Evolutionary conservation across 306 rosid genomes (phyloP).

Genomic region (Malus sieversii): DNA sequence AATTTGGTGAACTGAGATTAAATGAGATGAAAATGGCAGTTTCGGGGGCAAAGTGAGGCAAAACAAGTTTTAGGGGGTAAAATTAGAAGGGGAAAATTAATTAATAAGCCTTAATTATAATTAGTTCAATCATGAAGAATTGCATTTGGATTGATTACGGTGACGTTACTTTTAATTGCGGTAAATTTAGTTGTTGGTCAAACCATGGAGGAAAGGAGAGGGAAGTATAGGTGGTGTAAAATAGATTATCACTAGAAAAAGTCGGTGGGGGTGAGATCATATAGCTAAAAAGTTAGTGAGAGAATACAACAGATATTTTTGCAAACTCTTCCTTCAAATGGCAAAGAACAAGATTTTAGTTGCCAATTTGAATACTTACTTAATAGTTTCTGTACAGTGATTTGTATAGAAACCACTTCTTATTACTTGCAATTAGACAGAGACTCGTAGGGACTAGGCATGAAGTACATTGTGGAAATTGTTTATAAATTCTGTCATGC

Average conservation of each 20-base stretch:
- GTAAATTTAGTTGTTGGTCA: not conserved
- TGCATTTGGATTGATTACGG: not conserved
- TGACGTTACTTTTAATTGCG: not conserved
- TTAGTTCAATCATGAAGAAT: not conserved
- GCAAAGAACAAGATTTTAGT: not conserved
- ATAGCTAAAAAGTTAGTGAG: not conserved
- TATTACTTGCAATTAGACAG: not conserved
- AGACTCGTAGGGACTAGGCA: not conserved
- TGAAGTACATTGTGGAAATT: not conserved
- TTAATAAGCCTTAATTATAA: not conserved
- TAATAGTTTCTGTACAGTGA: too few species aligned
- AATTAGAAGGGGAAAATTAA: too few species aligned
- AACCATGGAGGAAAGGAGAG: not conserved
- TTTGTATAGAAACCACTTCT: not conserved
- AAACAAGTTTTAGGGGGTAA: too few species aligned
- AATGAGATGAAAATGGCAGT: too few species aligned
- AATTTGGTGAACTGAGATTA: too few species aligned
- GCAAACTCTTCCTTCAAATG: not conserved
- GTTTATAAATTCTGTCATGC: not conserved
- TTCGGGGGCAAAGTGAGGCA: too few species aligned
- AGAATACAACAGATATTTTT: not conserved
- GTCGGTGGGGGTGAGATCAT: not conserved
- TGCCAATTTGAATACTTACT: not conserved
- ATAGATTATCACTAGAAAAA: not conserved
- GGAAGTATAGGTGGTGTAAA: not conserved